Base-by-base conservation (phyloP, 2,329 filamentous ascomycete species). In the Polychaeton citri region DNA sequence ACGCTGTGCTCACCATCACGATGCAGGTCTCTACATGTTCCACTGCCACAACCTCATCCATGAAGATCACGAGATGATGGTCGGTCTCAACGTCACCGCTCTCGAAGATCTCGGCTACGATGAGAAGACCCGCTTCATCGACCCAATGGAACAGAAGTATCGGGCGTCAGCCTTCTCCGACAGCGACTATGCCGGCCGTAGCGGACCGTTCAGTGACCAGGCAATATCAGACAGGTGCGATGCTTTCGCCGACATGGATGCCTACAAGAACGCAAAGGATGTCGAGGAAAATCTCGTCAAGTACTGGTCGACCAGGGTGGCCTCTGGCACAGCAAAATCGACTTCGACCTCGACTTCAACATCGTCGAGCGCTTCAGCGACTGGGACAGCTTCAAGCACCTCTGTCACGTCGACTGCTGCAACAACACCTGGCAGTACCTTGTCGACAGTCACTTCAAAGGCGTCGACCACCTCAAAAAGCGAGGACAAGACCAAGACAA, bases 61-160 rank as follows among this genome's bases (percentile, higher is more conserved):
- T 35, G 57, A 60, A 42, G 58, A 59, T 35, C 44, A 57, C 30
- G 54, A 58, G 26, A 59, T 60, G 57, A 47, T 60, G 39, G 55
- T 49, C 4, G 55, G 50, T 2, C 54, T 61, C 43, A 58, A 60
- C 30, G 54, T 61, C 5, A 54, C 55, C 5, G 39, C 49, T 6
- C 43, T 60, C 2, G 42, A 21, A 12, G 41, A 41, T 18, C 36
- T 46, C 45, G 54, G 55, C 13, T 57, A 58, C 37, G 40, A 48
- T 33, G 48, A 53, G 6, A 43, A 46, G 13, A 58, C 55, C 2
- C 26, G 21, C 33, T 48, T 45, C 33, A 31, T 48, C 21, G 45
- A 49, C 15, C 46, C 46, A 4, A 43, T 49, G 40, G 45, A 48
- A 3, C 21, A 35, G 1, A 34, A 34, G 15, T 49, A 40, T 21